phyloP scores from a whole-genome alignment of 345 rosid genomes.

The Melaleuca quinquenervia region DNA sequence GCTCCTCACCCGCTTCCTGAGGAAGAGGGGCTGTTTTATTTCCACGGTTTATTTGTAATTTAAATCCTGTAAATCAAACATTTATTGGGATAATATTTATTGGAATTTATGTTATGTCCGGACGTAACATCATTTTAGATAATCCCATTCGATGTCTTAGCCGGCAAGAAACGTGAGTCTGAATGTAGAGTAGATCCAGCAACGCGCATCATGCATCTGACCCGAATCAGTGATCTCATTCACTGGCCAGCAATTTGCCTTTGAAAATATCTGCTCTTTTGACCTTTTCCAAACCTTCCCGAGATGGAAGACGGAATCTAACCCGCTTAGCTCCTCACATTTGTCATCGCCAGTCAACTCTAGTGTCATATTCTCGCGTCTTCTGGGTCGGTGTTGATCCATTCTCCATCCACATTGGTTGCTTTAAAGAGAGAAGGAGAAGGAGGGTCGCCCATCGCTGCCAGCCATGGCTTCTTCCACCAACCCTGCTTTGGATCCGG shows the following conservation, averaged over 20 bases:
- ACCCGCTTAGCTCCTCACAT: background rate
- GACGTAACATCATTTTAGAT: no score
- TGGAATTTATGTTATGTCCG: no score
- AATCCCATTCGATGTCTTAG: no score
- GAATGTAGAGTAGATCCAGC: no score
- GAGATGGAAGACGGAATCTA: background rate
- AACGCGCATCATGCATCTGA: fast-evolving
- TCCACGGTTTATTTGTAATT: no score
- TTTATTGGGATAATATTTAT: no score
- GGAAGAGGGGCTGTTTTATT: no score
- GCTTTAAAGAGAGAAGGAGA: background rate
- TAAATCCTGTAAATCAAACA: no score
- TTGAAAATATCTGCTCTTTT: background rate
- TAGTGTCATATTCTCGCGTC: background rate
- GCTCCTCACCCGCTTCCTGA: no score
- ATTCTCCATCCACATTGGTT: background rate
- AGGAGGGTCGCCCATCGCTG: background rate
- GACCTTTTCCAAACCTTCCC: no score
- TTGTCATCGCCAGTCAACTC: background rate
- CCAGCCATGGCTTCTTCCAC: conserved; percentile 8
- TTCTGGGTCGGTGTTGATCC: background rate
- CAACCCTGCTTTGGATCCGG: conserved; percentile 51
- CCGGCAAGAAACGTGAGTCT: no score
- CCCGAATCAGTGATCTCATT: background rate
- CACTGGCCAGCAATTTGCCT: fast-evolving